phyloP scores from a whole-genome alignment of 2,329 filamentous ascomycete species.

The Microascus cirrosus region DNA sequence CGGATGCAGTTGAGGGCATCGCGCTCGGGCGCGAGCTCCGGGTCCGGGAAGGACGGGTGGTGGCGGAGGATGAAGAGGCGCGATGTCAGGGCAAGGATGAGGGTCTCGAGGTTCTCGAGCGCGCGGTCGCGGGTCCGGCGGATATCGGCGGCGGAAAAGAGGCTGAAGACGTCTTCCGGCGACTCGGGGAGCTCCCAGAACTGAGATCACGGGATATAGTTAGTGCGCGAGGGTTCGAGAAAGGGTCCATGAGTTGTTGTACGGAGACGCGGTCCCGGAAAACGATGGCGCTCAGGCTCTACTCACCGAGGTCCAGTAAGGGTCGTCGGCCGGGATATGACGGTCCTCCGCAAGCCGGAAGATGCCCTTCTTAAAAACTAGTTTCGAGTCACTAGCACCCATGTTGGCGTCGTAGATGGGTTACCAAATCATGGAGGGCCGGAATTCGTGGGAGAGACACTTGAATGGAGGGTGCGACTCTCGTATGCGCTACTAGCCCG shows the following conservation, averaged over 20 bases:
- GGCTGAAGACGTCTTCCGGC: slow-evolving; percentile 89
- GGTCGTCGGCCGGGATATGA: slow-evolving; percentile 75
- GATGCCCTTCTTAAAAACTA: slow-evolving; percentile 97
- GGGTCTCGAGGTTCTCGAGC: slow-evolving; percentile 79
- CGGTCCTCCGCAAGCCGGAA: slow-evolving; percentile 90
- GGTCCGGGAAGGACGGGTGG: slow-evolving; percentile 82
- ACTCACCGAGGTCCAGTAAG: slow-evolving; percentile 85
- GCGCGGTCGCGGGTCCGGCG: slow-evolving; percentile 78
- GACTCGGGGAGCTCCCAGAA: slow-evolving; percentile 98
- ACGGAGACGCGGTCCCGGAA: neutral
- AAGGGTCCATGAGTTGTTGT: neutral
- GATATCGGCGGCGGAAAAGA: slow-evolving; percentile 83
- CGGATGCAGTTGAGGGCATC: slow-evolving; percentile 94
- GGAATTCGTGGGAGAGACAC: neutral
- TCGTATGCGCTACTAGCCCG: neutral
- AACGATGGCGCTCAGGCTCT: neutral
- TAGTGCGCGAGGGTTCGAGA: neutral
- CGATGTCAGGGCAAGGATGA: slow-evolving; percentile 74
- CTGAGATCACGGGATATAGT: slow-evolving; percentile 28
- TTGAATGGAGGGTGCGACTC: neutral
- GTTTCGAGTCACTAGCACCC: slow-evolving; percentile 97
- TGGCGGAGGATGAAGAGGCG: slow-evolving; percentile 73
- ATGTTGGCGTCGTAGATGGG: slow-evolving; percentile 33
- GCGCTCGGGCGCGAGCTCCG: slow-evolving; percentile 70
- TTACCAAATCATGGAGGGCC: neutral